Evolutionary conservation across 805 yeast species (phyloP), one percentile per base, ranked within the genome.

Genomic region (Zygotorulaspora chibaensis): DNA sequence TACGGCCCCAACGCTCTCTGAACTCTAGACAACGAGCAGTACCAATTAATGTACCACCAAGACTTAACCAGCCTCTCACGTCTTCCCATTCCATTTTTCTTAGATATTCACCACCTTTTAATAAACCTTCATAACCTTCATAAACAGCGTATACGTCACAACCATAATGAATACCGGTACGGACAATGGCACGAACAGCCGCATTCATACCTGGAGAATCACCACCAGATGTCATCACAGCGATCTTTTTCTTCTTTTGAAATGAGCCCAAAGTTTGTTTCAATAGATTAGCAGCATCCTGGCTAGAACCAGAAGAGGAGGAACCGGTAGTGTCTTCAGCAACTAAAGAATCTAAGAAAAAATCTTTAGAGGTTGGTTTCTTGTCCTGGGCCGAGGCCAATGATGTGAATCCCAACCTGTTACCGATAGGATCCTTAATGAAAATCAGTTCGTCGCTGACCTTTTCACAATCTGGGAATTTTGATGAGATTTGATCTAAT

Each of bases 141-240:
- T 79, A 83, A 40, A 95, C 81, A 23, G 95, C 97, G 59, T 76
- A 93, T 26, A 89, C 91, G 52, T 89, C 95, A 71, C 98, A 93
- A 13, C 85, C 90, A 47, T 81, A 75, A 71, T 74, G 79, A 53
- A 93, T 87, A 51, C 96, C 96, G 1, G 96, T 80, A 58, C 99
- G 79, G 8, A 91, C 96, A 48, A 93, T 95, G 0, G 98, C 96
- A 52, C 99, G 77, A 7, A 93, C 99, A 23, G 83, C 87, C 3
- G 97, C 91, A 68, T 89, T 88, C 99, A 93, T 93, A 59, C 99
- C 99, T 26, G 95, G 99, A 43, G 98, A 86, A 65, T 93, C 99
- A 68, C 99, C 99, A 57, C 99, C 99, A 1, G 96, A 87, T 5
- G 98, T 93, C 91, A 93, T 89, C 41, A 93, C 93, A 3, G 95